Conservation (phyloP, 2,329 filamentous ascomycete genomes). For the Talaromyces sp. region DNA sequence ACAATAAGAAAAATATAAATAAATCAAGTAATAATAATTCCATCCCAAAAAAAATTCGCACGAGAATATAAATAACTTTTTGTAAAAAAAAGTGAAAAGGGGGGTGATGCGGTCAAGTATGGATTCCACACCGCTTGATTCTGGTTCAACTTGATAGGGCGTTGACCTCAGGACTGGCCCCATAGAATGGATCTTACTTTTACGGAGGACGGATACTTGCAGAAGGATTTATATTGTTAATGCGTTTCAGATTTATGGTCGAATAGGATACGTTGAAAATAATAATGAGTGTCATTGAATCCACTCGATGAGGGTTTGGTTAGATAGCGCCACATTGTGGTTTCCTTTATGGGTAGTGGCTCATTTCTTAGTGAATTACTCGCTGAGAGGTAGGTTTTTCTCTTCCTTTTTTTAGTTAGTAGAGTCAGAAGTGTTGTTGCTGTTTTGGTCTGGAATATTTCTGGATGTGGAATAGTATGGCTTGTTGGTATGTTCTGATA, state of each 20-base stretch:
- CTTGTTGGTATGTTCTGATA: not conserved
- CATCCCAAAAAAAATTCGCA: not conserved
- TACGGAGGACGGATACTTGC: not conserved
- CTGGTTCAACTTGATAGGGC: not conserved
- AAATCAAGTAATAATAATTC: not conserved
- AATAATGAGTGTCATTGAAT: not conserved
- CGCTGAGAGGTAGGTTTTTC: not conserved
- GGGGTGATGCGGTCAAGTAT: not conserved
- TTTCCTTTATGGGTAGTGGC: not conserved
- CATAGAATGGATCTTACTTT: not conserved
- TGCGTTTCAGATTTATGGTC: not conserved
- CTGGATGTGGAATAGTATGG: not conserved
- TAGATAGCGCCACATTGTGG: not conserved
- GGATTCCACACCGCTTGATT: not conserved
- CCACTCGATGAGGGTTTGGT: not conserved
- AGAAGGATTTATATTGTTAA: not conserved
- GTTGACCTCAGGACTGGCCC: not conserved
- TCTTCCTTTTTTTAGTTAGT: not conserved
- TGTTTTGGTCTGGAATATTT: not conserved
- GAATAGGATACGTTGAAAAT: not conserved
- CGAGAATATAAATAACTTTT: not conserved
- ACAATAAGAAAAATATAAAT: no score
- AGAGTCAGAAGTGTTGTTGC: not conserved
- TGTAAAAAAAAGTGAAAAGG: not conserved
- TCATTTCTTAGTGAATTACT: not conserved